Evolutionary conservation across 345 rosid species (phyloP), one percentile per base, ranked within the genome.

Genomic region (Lepidium africanum): DNA sequence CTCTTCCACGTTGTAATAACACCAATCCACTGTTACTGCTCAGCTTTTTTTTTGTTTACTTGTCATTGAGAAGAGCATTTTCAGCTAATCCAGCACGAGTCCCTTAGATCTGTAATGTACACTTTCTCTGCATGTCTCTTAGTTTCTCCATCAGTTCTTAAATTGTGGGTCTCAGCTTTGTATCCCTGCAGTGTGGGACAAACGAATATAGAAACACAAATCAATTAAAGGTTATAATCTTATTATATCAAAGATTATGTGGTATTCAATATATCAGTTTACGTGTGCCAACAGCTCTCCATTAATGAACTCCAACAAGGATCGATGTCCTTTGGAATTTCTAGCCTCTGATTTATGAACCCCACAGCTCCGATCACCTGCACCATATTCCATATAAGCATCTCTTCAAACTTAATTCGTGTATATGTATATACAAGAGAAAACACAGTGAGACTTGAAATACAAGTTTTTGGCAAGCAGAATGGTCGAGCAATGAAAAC

Each of bases 361-460:
- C 99, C 99, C 43, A 91, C 99, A 67, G 99, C 97, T 75, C 91
- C 98, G 48, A 93, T 86, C 80, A 93, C 89, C 98, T 93, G 84
- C 78, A 76, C 63, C 63, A 54, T 64, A 68, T 70, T 61, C 78
- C 53, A 80, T 65, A 69, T 63, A 75, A 49, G 47, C 16, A 25
- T 54, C 55, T 74, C 75, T 64, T 64, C 67, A 60, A 21, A 68
- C 30, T 16, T 39, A 63, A 27, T 38, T 30, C 2, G 9, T 54
- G 39, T 27, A 46, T 38, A n/a, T 37, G 23, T 12, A 45, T n/a
- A n/a, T n/a, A n/a, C n/a, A n/a, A n/a, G 46, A 36, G 7, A 5
- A 46, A 38, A 17, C 13, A 16, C 45, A 37, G 25, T 15, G 6
- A 52, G 43, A 46, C 65, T 37, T 11, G 35, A 17, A 41, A n/a